Conservation (phyloP, 2,329 filamentous ascomycete genomes). For the Aspergillus fumigatus region DNA sequence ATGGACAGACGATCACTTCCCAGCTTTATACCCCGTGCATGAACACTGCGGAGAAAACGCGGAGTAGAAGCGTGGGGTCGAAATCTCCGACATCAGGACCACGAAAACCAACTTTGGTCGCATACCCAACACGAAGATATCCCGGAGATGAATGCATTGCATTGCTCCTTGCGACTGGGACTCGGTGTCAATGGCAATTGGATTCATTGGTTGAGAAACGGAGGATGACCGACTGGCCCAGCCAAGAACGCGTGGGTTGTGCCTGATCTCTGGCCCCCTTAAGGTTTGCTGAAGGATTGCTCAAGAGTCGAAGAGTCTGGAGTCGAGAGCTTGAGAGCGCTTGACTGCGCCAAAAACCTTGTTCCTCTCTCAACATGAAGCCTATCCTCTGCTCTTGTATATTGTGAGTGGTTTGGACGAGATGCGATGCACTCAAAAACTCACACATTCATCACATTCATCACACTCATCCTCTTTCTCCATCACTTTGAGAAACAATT, state of each 20-base stretch:
- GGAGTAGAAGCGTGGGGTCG: background rate
- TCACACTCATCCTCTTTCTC: background rate
- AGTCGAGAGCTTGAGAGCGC: background rate
- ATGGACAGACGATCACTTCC: background rate
- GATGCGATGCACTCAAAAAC: background rate
- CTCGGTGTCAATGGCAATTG: background rate
- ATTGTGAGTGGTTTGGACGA: background rate
- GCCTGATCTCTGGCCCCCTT: background rate
- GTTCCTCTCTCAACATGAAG: background rate
- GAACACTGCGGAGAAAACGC: background rate
- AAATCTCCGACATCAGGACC: background rate
- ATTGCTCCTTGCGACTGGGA: background rate
- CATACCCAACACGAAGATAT: background rate
- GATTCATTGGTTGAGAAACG: background rate
- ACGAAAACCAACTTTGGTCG: background rate
- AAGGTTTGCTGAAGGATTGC: background rate
- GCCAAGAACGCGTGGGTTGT: background rate
- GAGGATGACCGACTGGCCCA: background rate
- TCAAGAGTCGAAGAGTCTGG: background rate
- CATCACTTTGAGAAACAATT: background rate
- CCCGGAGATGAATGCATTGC: background rate
- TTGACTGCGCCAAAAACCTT: background rate
- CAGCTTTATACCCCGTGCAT: background rate
- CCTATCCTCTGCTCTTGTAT: background rate
- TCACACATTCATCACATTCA: background rate